Percentiles rank a stretch among this genome's conserved stretches.
Evolutionary conservation across 2,329 filamentous ascomycete species (phyloP).

Genomic region (Paraphaeosphaeria minitans): DNA sequence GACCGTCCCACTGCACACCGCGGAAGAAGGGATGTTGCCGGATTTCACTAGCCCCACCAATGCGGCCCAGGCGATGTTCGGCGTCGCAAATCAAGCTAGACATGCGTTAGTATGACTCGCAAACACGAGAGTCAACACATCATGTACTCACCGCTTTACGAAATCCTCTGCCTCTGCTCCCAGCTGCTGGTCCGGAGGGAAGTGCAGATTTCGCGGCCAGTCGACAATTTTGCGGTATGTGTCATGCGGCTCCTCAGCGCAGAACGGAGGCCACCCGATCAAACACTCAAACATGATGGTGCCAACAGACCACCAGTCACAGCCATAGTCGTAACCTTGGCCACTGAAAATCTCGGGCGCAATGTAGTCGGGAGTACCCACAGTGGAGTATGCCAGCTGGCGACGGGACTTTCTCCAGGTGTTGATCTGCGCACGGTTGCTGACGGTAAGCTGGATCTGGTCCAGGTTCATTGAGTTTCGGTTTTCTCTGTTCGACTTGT

Average conservation of each 20-base stretch:
- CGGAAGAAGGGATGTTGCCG: constrained; percentile 96
- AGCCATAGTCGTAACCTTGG: constrained; percentile 93
- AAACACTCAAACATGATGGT: constrained; percentile 99
- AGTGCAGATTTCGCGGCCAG: constrained; percentile 94
- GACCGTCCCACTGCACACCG: constrained; percentile 90
- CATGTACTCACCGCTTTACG: constrained; percentile 75
- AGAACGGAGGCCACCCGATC: constrained; percentile 98
- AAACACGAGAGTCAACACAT: constrained; percentile 9
- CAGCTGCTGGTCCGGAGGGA: constrained; percentile 92
- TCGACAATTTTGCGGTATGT: constrained; percentile 99
- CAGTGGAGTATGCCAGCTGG: constrained; percentile 96
- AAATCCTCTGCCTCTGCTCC: constrained; percentile 88
- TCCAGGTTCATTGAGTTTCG: constrained; percentile 94
- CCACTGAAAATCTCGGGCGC: constrained; percentile 98
- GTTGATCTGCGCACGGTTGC: constrained; percentile 96
- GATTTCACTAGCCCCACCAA: constrained; percentile 85
- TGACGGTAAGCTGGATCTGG: constrained; percentile 97
- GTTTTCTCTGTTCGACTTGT: constrained; percentile 62
- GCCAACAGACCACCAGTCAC: constrained; percentile 98
- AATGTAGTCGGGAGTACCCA: constrained; percentile 98
- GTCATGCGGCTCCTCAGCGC: constrained; percentile 94
- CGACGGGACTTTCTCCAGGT: constrained; percentile 96
- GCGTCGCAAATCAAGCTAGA: constrained; percentile 88
- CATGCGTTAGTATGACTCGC: constrained; percentile 26
- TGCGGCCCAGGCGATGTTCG: constrained; percentile 84